Evolutionary conservation across 352 stramenopile species (phyloP), one percentile per base, ranked within the genome.

Genomic region (Phytophthora podocarpi): DNA sequence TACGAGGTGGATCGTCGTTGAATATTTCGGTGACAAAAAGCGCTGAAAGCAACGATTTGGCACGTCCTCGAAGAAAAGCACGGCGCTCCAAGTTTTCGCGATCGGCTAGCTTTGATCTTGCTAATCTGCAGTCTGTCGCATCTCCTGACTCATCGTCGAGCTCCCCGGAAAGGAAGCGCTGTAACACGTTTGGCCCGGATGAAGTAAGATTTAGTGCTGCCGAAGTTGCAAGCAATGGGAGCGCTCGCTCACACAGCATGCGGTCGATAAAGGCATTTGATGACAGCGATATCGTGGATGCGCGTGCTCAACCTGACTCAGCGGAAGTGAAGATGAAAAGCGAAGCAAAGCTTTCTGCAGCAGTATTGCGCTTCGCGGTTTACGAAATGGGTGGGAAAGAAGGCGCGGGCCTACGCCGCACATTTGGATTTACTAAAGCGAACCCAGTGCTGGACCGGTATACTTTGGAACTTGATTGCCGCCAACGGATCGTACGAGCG

Each of bases 281-380:
- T 60, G 84, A 93, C 58, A 93, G 81, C 48, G 84, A 93, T 48
- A 93, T 93, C 39, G 81, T 93, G 21, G 81, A 91, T 57, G 66
- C 67, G 32, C 72, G 72, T 48, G 64, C 52, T 21, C 37, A 70
- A 8, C 54, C 67, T 27, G 64, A 67, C 15, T 75, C 72, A 20
- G 40, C 51, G 1, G 64, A 72, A 11, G 59, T 66, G 15, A 59
- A 65, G 13, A 58, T 72, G 40, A 72, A 67, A 36, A 74, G 48
- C 23, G 57, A 80, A 48, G 61, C 69, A 21, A 73, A 78, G 20
- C 56, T 89, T 5, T 77, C 80, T n/a, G 77, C 81, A 13, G 79
- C 83, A 24, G 83, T 92, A 51, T 51, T 90, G 15, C 78, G 81
- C 0, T 93, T 93, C 41, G 79, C 83, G 4, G 83, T 93, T 0